Conservation (phyloP, 1,284 basidiomycete genomes). For the Malassezia globosa region DNA sequence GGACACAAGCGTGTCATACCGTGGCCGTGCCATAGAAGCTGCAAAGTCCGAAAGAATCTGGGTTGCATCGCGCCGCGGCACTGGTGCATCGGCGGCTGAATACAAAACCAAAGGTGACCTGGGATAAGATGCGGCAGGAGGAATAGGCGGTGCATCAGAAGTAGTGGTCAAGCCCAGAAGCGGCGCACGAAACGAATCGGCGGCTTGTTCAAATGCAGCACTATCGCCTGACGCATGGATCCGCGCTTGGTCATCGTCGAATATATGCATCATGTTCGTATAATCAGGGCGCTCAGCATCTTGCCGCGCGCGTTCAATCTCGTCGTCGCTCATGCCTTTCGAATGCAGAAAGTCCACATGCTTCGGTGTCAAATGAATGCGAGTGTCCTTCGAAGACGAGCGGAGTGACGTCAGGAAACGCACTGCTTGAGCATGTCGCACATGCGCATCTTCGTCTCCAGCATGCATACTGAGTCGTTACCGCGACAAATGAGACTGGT, state of each 20-base stretch:
- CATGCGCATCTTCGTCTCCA: not conserved
- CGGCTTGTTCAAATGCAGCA: slow-evolving; percentile 21
- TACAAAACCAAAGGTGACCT: slow-evolving; percentile 38
- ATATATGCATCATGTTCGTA: slow-evolving; percentile 1
- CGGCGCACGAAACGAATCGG: slow-evolving; percentile 32
- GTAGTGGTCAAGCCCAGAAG: slow-evolving; percentile 5
- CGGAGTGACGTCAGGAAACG: slow-evolving; percentile 38
- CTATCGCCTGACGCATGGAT: slow-evolving; percentile 2
- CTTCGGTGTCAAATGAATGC: slow-evolving; percentile 6
- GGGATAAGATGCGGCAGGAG: slow-evolving; percentile 31
- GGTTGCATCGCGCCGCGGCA: slow-evolving; percentile 13
- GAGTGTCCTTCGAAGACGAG: slow-evolving; percentile 13
- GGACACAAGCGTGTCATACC: slow-evolving; percentile 36
- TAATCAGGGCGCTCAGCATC: slow-evolving; percentile 30
- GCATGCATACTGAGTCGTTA: not conserved
- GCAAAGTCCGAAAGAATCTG: slow-evolving; percentile 12
- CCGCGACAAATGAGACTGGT: not conserved
- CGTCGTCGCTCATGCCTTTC: slow-evolving; percentile 35
- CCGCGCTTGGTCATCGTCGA: not conserved
- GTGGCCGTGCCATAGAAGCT: slow-evolving; percentile 7
- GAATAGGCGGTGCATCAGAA: slow-evolving; percentile 3
- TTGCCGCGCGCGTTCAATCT: slow-evolving; percentile 28
- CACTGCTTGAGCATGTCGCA: slow-evolving; percentile 35
- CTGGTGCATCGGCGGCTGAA: slow-evolving; percentile 14
- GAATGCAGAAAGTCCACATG: slow-evolving; percentile 32